Evolutionary conservation across 306 rosid genomes (phyloP).

Genomic region (Cicer yamashitae): DNA sequence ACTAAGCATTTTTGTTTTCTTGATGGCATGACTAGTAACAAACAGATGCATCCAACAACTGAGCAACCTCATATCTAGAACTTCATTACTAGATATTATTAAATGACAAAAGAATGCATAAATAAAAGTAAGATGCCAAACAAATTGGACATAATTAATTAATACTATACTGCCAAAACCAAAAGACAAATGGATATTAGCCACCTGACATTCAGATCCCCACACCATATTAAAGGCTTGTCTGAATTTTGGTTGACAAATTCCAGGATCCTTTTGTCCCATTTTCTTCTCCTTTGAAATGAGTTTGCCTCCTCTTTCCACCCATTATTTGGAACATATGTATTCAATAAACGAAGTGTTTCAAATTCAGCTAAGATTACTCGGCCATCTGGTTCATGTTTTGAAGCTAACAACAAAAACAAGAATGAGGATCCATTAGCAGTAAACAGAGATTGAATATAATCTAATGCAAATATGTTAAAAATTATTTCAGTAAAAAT

Average conservation of each 20-base stretch:
- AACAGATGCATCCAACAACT: conserved; percentile 38
- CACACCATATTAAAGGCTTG: conserved; percentile 97
- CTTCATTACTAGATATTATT: conserved; percentile 31
- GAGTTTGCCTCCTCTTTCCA: conserved; percentile 98
- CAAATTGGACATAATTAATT: conserved; percentile 39
- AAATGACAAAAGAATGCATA: conserved; percentile 26
- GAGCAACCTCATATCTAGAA: background rate
- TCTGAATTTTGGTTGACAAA: conserved; percentile 77
- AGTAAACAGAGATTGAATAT: conserved; percentile 30
- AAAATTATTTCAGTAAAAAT: conserved; percentile 11
- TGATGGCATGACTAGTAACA: conserved; percentile 20
- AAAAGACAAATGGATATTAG: conserved; percentile 38
- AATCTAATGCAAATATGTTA: conserved; percentile 27
- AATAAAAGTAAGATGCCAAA: conserved; percentile 33
- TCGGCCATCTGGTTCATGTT: conserved; percentile 94
- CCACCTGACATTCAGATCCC: conserved; percentile 97
- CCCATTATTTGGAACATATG: conserved; percentile 93
- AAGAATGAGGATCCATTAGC: conserved; percentile 38
- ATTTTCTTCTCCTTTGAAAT: conserved; percentile 92
- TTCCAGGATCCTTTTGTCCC: conserved; percentile 93
- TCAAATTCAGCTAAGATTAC: conserved; percentile 92
- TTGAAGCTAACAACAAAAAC: conserved; percentile 70
- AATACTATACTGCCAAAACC: conserved; percentile 24
- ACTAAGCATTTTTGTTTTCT: conserved; percentile 14
- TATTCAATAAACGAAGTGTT: conserved; percentile 76